These are phyloP conservation scores for Phaffia australis DNA, from an alignment of 768 basidiomycete species.

Conservation along the genomic window DNA sequence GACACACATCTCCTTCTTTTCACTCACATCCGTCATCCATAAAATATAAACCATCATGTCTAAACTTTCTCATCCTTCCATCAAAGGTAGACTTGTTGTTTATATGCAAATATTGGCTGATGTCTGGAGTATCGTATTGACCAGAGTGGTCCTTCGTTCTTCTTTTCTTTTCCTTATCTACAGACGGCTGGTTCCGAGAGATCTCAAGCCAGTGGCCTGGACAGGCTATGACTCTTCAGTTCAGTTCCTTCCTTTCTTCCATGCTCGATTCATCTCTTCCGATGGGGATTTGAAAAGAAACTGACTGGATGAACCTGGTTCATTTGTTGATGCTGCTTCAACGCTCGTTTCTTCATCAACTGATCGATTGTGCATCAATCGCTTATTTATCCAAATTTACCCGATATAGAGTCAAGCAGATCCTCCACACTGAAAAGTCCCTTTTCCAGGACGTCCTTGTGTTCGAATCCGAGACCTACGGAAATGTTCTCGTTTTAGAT, in stretches of 20 bases:
- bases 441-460: slow-evolving; percentile 94
- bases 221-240: slow-evolving; percentile 25
- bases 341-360: no score
- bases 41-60: no score
- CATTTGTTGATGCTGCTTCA: no score
- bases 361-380: no score
- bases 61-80: slow-evolving; percentile 39
- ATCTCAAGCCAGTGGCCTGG: slow-evolving; percentile 84
- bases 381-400: background rate
- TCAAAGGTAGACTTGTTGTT: slow-evolving; percentile 77
- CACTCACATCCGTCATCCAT: no score
- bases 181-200: slow-evolving; percentile 93
- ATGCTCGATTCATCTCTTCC: background rate
- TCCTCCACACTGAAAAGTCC: slow-evolving; percentile 86
- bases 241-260: background rate
- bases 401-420: slow-evolving; percentile 60
- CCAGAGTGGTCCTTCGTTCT: background rate
- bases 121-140: background rate
- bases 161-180: background rate
- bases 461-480: slow-evolving; percentile 88
- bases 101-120: background rate
- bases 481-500: slow-evolving; percentile 93
- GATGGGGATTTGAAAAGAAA: no score
- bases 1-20: no score
- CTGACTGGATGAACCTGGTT: no score